Evolutionary conservation across 2,329 filamentous ascomycete species (phyloP), one percentile per base, ranked within the genome.

Genomic region (Botryotinia narcissicola): DNA sequence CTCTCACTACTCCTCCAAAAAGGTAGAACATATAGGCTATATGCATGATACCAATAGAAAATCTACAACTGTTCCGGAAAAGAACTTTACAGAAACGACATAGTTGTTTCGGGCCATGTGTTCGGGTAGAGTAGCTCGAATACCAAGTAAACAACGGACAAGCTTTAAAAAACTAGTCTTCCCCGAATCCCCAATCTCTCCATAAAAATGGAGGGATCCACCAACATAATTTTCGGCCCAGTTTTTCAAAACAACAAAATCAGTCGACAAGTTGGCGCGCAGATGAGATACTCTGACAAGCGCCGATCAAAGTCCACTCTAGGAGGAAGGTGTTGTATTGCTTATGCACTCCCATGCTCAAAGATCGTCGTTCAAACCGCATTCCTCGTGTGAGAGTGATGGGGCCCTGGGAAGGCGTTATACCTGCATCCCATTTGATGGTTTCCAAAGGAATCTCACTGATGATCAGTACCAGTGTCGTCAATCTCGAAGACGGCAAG

Each of bases 131-230:
- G 48, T 69, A 57, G 48, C 48, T 68, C 18, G 25, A 68, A n/a
- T 59, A 57, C 61, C 40, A 57, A 57, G 35, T 22, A 69, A 57
- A 32, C 10, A 18, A 29, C 35, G 25, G 32, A 37, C 32, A 54
- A 40, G 51, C 16, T 57, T 42, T 16, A 16, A 32, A 57, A 57
- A 42, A 42, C 6, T 69, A 68, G 48, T 18, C 35, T 68, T 68
- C 66, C 66, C 66, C 66, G 37, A 68, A n/a, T 68, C 66, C 66
- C 48, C 66, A 68, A 32, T 42, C 22, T 42, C 66, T 69, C 66
- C 48, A 68, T 10, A 54, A 25, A 54, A 51, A 29, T 40, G 46
- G 46, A 68, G 54, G 46, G 64, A 68, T 54, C 64, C 35, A 68
- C 64, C 64, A 68, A 69, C 37, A 25, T 69, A 37, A 32, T 57